phyloP scores from a whole-genome alignment of 495 filamentous ascomycete species.

The Daldinia decipiens region DNA sequence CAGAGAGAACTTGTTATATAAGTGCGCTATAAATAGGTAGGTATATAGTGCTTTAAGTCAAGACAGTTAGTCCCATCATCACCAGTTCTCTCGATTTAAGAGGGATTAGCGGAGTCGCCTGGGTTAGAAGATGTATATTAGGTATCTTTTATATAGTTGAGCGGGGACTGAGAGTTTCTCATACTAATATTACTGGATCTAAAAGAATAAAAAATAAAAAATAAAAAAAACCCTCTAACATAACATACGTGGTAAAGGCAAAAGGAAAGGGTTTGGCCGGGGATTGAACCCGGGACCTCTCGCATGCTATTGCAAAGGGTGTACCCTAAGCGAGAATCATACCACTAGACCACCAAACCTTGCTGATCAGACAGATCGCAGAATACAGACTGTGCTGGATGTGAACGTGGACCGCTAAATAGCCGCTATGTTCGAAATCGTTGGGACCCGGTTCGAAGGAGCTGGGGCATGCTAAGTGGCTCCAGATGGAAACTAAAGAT shows the following conservation, averaged over 20 bases:
- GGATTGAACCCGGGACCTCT: slow-evolving; percentile 46
- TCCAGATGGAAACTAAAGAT: background rate
- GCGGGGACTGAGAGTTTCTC: no score
- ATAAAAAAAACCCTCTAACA: no score
- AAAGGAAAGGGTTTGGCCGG: slow-evolving; percentile 40
- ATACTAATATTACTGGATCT: no score
- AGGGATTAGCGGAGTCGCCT: background rate
- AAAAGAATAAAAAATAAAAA: no score
- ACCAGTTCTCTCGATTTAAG: background rate
- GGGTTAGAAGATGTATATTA: background rate
- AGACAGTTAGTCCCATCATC: background rate
- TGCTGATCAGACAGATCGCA: background rate
- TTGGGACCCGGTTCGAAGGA: background rate
- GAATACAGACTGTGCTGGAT: background rate
- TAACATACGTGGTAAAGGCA: slow-evolving; percentile 4
- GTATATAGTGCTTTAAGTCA: background rate
- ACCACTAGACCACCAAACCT: slow-evolving; percentile 47
- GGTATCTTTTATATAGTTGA: no score
- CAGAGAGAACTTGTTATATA: slow-evolving; percentile 19
- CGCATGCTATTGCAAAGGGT: slow-evolving; percentile 36
- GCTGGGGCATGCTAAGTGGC: background rate
- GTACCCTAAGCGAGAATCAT: slow-evolving; percentile 46
- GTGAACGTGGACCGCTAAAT: background rate
- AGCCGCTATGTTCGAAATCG: background rate
- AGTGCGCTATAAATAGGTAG: slow-evolving; percentile 12